These are phyloP conservation scores for Psilocybe azurescens DNA, from an alignment of 768 basidiomycete genomes.

Conservation along the genomic window DNA sequence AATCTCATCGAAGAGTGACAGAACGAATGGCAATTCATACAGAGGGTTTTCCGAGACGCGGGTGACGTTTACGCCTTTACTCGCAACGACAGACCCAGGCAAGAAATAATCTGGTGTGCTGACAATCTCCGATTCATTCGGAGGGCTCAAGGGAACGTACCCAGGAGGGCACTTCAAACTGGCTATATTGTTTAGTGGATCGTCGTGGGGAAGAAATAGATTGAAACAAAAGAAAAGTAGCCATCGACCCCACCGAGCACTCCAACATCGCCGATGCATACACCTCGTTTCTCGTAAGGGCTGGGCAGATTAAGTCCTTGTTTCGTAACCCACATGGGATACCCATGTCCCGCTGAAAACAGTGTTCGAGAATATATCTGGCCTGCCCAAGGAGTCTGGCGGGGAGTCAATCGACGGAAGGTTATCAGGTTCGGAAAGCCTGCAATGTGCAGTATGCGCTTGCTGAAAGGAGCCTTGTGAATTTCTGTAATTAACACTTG, in stretches of 20 bases:
- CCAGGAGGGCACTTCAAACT: too few relatives aligned
- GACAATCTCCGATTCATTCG: too few relatives aligned
- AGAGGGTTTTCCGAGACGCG: too few relatives aligned
- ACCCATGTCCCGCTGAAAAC: not conserved
- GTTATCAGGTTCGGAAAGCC: not conserved
- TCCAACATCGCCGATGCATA: not conserved
- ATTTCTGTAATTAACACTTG: too few relatives aligned
- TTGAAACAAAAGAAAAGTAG: not conserved
- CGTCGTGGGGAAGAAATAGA: too few relatives aligned
- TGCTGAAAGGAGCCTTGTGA: too few relatives aligned
- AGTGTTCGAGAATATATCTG: not conserved
- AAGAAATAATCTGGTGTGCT: not conserved
- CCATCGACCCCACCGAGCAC: not conserved
- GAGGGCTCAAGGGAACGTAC: too few relatives aligned
- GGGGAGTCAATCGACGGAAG: not conserved
- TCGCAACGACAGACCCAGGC: too few relatives aligned
- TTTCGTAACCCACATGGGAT: not conserved
- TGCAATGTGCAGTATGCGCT: not conserved
- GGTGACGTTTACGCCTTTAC: too few relatives aligned
- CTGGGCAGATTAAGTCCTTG: not conserved
- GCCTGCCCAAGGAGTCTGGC: not conserved
- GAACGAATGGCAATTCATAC: too few relatives aligned
- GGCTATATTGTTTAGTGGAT: not conserved
- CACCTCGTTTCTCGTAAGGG: not conserved
- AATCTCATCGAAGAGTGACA: too few relatives aligned